A percentile compares a stretch with the other conserved stretches of the same genome.
phyloP scores from a whole-genome alignment of 1,139 yeast species.

The Debaryomycetaceae sp. region DNA sequence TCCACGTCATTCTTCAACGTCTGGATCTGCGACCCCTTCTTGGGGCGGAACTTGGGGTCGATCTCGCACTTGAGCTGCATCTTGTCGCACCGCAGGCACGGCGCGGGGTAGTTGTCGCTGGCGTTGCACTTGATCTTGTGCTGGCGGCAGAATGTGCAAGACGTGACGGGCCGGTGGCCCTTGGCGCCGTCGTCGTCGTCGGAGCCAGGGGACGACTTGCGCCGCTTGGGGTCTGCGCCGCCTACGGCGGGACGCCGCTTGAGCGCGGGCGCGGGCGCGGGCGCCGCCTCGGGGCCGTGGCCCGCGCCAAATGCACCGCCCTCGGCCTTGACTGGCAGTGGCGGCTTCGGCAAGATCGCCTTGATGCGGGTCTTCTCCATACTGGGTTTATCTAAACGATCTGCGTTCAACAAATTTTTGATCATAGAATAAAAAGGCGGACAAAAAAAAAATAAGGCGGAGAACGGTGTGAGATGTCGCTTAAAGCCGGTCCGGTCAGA shows the following conservation, averaged over 20 bases:
- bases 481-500: too few species aligned
- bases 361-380: too few species aligned
- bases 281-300: too few species aligned
- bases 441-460: too few species aligned
- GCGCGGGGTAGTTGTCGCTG: slow-evolving; percentile 72
- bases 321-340: too few species aligned
- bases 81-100: slow-evolving; percentile 78
- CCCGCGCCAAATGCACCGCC: too few species aligned
- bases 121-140: slow-evolving; percentile 95
- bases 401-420: too few species aligned
- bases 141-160: slow-evolving; percentile 92
- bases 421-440: too few species aligned
- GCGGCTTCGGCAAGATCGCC: too few species aligned
- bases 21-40: slow-evolving; percentile 88
- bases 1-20: slow-evolving; percentile 80
- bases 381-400: too few species aligned
- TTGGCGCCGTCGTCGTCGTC: slow-evolving; percentile 24
- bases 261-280: slow-evolving; percentile 4
- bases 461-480: too few species aligned
- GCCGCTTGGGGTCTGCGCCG: slow-evolving; percentile 5
- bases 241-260: slow-evolving; percentile 1
- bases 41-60: slow-evolving; percentile 88
- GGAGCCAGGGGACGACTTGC: slow-evolving; percentile 2
- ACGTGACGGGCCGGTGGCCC: slow-evolving; percentile 79
- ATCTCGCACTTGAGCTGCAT: slow-evolving; percentile 82